Evolutionary conservation across 345 rosid genomes (phyloP).

Genomic region (Citrus mangshanensis): DNA sequence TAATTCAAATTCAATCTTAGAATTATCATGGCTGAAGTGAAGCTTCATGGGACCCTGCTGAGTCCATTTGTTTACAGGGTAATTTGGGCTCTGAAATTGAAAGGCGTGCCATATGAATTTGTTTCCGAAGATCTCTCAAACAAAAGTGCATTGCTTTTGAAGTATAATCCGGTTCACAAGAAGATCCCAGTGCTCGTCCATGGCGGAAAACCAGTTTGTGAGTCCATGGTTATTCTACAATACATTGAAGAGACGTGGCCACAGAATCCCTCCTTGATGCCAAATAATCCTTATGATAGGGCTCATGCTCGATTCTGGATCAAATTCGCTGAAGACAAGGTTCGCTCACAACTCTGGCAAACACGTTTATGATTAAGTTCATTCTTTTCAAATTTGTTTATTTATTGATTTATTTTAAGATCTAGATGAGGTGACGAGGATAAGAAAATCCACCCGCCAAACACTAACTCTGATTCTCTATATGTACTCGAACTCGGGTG

Average conservation of each 20-base stretch:
- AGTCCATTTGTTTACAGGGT: not conserved
- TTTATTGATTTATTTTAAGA: too few relatives aligned
- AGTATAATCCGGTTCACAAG: not conserved
- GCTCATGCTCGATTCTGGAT: not conserved
- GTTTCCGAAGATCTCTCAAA: not conserved
- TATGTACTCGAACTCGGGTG: too few relatives aligned
- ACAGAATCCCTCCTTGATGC: not conserved
- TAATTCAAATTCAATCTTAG: not conserved
- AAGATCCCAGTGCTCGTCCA: not conserved
- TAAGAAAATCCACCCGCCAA: too few relatives aligned
- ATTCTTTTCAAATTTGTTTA: too few relatives aligned
- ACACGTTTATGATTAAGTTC: not conserved
- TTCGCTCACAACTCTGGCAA: not conserved
- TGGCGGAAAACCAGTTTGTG: not conserved
- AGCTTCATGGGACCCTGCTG: not conserved
- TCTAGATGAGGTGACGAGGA: too few relatives aligned
- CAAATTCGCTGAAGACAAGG: not conserved
- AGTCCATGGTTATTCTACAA: not conserved
- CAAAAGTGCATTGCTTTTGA: not conserved
- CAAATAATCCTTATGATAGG: not conserved
- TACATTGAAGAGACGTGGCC: not conserved
- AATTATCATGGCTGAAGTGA: not conserved
- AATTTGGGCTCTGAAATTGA: not conserved
- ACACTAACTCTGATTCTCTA: too few relatives aligned
- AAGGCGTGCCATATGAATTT: not conserved